Evolutionary conservation across 129 eudicot species (phyloP).

Genomic region (Pulicaria dysenterica): DNA sequence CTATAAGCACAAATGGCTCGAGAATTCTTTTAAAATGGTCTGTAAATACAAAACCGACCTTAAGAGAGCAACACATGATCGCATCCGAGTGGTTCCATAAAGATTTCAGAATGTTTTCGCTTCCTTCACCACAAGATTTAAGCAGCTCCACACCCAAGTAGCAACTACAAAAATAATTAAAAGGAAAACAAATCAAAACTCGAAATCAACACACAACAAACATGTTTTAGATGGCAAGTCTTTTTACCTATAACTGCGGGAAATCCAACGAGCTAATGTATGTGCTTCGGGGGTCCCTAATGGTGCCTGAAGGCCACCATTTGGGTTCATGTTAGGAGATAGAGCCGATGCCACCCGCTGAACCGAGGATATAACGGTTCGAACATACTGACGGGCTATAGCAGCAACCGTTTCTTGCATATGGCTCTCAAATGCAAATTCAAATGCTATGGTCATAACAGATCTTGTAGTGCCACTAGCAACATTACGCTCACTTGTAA

Average conservation of each 20-base stretch:
- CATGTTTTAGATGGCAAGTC: neutral
- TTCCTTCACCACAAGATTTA: conserved; percentile 59
- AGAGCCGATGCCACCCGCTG: conserved; percentile 94
- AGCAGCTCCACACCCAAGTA: conserved; percentile 82
- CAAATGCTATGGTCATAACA: conserved; percentile 88
- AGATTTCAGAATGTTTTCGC: conserved; percentile 61
- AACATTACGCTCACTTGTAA: conserved; percentile 38
- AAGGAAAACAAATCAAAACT: neutral
- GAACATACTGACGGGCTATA: conserved; percentile 89
- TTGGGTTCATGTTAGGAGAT: conserved; percentile 62
- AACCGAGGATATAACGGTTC: conserved; percentile 82
- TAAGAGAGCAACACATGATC: conserved; percentile 85
- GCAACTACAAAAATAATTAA: conserved; percentile 38
- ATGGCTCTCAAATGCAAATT: conserved; percentile 94
- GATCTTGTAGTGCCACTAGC: conserved; percentile 58
- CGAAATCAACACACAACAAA: neutral
- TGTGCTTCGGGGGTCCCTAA: conserved; percentile 86
- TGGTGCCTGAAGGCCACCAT: conserved; percentile 64
- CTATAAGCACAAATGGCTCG: neutral
- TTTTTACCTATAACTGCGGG: conserved; percentile 77
- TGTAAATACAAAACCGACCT: conserved; percentile 47
- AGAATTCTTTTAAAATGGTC: neutral
- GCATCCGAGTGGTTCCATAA: conserved; percentile 95
- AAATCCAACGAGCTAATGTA: conserved; percentile 80
- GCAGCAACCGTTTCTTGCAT: conserved; percentile 92